phyloP scores from a whole-genome alignment of 192 early-diverging fungal species.

The Entomortierella beljakovae region DNA sequence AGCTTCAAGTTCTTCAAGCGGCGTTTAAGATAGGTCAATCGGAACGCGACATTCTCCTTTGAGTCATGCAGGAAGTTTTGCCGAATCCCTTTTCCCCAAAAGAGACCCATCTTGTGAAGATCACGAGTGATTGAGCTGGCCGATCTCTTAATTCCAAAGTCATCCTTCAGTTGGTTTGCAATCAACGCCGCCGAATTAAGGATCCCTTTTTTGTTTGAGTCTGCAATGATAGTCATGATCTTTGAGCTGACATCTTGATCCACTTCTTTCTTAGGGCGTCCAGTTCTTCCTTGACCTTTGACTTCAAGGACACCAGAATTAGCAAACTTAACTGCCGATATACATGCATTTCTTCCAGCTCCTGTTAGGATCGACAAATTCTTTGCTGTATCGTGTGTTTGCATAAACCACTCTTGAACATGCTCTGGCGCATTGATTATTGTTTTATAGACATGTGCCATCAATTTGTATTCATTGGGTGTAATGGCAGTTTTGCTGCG shows the following conservation, averaged over 20 bases:
- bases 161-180: background rate
- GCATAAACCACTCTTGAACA: too few species aligned
- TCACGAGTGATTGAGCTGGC: background rate
- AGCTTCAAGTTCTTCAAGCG: conserved; percentile 2
- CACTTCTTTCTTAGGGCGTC: background rate
- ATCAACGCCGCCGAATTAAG: background rate
- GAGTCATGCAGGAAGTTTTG: conserved; percentile 1
- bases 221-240: background rate
- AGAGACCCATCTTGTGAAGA: background rate
- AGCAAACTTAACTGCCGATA: too few species aligned
- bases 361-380: too few species aligned
- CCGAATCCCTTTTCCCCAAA: conserved; percentile 7
- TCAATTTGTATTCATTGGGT: too few species aligned
- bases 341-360: too few species aligned
- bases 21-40: background rate
- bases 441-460: too few species aligned
- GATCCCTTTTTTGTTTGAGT: background rate
- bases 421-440: too few species aligned
- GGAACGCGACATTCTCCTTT: background rate
- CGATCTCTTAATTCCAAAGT: background rate
- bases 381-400: too few species aligned
- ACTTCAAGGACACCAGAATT: too few species aligned
- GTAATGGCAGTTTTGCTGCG: too few species aligned
- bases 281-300: background rate
- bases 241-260: background rate